A percentile compares a stretch with the other conserved stretches of the same genome.
These are phyloP conservation scores for Cystofilobasidium ferigula DNA, from an alignment of 768 basidiomycete species.

Conservation along the genomic window DNA sequence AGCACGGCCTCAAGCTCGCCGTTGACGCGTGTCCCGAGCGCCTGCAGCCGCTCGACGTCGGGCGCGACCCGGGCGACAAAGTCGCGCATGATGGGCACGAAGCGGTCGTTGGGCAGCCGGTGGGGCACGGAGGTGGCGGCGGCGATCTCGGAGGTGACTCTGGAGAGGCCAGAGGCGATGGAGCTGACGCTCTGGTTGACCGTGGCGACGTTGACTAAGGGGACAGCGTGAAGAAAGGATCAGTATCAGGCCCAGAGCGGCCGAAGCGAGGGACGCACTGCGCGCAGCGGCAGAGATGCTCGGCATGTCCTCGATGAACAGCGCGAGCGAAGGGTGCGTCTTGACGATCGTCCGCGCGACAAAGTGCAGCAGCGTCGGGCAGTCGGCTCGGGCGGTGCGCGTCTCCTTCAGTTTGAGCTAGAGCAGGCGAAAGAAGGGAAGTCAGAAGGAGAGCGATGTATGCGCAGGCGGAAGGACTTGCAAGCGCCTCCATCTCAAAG, in stretches of 20 bases:
- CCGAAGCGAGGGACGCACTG: slow-evolving; percentile 42
- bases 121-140: slow-evolving; percentile 33
- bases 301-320: slow-evolving; percentile 69
- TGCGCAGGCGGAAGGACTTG: slow-evolving; percentile 36
- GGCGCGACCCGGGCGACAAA: slow-evolving; percentile 48
- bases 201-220: slow-evolving; percentile 61
- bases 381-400: slow-evolving; percentile 59
- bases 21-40: slow-evolving; percentile 51
- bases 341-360: slow-evolving; percentile 63
- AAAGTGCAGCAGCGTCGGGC: slow-evolving; percentile 85
- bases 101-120: slow-evolving; percentile 48
- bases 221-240: background rate
- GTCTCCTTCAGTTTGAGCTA: slow-evolving; percentile 62
- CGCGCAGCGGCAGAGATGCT: slow-evolving; percentile 72
- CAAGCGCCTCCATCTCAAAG: slow-evolving; percentile 72
- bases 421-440: background rate
- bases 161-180: slow-evolving; percentile 49
- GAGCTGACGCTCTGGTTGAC: slow-evolving; percentile 52
- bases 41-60: slow-evolving; percentile 55
- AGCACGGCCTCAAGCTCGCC: slow-evolving; percentile 53
- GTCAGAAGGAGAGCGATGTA: background rate
- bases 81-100: slow-evolving; percentile 56
- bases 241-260: too few relatives aligned
- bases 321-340: slow-evolving; percentile 53
- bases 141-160: slow-evolving; percentile 51